phyloP scores from a whole-genome alignment of 2,329 filamentous ascomycete genomes.

The Xylaria sp. region DNA sequence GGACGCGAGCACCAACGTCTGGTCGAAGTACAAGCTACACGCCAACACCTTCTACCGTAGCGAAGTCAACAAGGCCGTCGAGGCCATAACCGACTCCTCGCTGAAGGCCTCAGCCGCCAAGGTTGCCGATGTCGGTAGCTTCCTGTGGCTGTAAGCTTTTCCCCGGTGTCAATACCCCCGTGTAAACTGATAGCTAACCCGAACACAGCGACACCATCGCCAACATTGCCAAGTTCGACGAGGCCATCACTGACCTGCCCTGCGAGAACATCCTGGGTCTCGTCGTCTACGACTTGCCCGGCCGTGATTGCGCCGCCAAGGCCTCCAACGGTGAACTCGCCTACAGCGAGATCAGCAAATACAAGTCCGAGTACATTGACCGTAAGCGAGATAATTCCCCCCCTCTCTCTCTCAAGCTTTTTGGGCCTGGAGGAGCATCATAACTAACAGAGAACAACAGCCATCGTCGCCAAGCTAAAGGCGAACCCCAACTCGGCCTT shows the following conservation, averaged over 20 bases:
- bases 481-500: constrained; percentile 59
- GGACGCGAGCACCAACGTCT: constrained; percentile 50
- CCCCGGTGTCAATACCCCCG: not conserved
- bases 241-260: constrained; percentile 59
- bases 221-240: constrained; percentile 62
- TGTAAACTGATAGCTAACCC: constrained; percentile 25
- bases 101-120: constrained; percentile 65
- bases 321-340: constrained; percentile 70
- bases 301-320: constrained; percentile 68
- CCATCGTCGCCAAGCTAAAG: constrained; percentile 58
- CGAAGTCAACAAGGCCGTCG: constrained; percentile 48
- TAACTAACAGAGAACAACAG: constrained; percentile 34
- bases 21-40: constrained; percentile 48
- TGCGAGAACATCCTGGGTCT: constrained; percentile 57
- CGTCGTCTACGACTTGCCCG: constrained; percentile 69
- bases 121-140: constrained; percentile 65
- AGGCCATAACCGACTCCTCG: constrained; percentile 54
- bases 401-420: no score
- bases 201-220: constrained; percentile 59
- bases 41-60: constrained; percentile 49
- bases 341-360: constrained; percentile 61
- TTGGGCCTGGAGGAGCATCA: not conserved
- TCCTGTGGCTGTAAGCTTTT: constrained; percentile 63
- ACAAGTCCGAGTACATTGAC: constrained; percentile 66
- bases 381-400: constrained; percentile 42